These are phyloP conservation scores for Eragrostis nindensis DNA, from an alignment of 176 grass and related monocot genomes.

Conservation along the genomic window DNA sequence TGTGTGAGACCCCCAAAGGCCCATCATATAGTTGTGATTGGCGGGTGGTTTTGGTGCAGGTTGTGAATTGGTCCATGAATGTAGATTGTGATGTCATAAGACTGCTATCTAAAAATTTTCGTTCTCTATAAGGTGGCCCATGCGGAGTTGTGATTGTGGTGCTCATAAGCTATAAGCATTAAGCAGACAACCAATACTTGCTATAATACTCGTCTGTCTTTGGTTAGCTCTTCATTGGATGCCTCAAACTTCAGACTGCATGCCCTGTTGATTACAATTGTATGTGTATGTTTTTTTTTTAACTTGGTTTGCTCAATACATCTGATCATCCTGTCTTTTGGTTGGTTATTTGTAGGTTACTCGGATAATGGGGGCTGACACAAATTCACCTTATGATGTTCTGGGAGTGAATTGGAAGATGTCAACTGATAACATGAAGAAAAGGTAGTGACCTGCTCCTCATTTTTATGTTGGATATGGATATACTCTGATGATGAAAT, in stretches of 20 bases:
- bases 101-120: conserved; percentile 3
- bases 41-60: not conserved
- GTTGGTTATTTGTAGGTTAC: conserved; percentile 60
- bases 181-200: no score
- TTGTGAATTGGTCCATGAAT: not conserved
- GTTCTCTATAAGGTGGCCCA: not conserved
- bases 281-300: conserved; percentile 10
- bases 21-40: not conserved
- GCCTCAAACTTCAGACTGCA: not conserved
- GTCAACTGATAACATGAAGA: conserved; percentile 90
- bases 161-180: not conserved
- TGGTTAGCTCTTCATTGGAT: not conserved
- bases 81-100: not conserved
- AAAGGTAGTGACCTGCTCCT: conserved; percentile 64
- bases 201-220: not conserved
- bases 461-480: conserved; percentile 16
- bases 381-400: conserved; percentile 79
- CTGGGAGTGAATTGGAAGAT: conserved; percentile 96
- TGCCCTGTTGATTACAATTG: not conserved
- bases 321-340: not conserved
- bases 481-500: not conserved
- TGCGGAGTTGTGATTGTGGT: not conserved
- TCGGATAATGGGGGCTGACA: conserved; percentile 84
- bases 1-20: not conserved
- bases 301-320: not conserved